These are phyloP conservation scores for Camelina hispida DNA, from an alignment of 345 rosid species.

Conservation along the genomic window DNA sequence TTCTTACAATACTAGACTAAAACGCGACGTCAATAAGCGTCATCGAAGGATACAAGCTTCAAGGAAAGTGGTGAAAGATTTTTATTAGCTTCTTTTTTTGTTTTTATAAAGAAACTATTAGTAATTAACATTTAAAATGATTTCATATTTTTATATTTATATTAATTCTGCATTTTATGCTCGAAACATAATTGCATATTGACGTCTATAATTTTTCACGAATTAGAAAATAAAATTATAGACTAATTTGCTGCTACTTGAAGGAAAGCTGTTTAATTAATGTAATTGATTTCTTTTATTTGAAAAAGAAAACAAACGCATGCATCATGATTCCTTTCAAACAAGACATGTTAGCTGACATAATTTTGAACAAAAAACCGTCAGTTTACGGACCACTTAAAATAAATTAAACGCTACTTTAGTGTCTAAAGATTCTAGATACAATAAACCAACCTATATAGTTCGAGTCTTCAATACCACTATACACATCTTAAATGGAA, in stretches of 20 bases:
- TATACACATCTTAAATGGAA: too few relatives aligned
- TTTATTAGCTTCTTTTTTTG: slow-evolving; percentile 9
- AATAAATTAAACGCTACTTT: not conserved
- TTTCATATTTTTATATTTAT: not conserved
- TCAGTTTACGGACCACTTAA: slow-evolving; percentile 4
- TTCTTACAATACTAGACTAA: slow-evolving; percentile 35
- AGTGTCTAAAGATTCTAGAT: not conserved
- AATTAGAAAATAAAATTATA: too few relatives aligned
- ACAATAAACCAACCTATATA: not conserved
- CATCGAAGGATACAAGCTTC: slow-evolving; percentile 36
- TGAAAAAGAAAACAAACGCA: not conserved
- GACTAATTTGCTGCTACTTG: not conserved
- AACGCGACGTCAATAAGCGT: slow-evolving; percentile 25
- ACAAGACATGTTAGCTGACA: slow-evolving; percentile 5
- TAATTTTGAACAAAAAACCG: not conserved
- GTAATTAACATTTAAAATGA: not conserved
- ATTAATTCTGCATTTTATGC: not conserved
- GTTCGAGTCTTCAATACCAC: not conserved
- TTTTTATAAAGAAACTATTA: not conserved
- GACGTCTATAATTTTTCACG: not conserved
- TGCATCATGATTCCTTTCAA: slow-evolving; percentile 1
- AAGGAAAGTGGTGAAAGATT: slow-evolving; percentile 41
- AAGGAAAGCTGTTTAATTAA: not conserved
- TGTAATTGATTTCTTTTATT: not conserved
- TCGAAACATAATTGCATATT: not conserved